Base-by-base conservation (phyloP, 192 early-diverging fungal genomes). In the Radiomyces spectabilis region DNA sequence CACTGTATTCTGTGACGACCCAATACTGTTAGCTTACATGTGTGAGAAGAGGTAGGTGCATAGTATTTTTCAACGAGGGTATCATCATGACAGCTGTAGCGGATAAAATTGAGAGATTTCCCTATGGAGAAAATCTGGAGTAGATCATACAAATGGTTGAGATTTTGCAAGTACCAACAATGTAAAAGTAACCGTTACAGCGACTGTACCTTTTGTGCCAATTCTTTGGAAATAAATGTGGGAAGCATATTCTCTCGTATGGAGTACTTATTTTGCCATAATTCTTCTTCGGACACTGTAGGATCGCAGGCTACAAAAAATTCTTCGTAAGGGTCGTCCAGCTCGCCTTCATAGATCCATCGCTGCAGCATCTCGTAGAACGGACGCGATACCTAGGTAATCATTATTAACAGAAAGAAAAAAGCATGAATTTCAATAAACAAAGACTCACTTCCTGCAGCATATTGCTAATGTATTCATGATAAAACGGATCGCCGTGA, bases 281-380 rank as follows among this genome's bases (percentile, higher is more conserved):
- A 66, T 56, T 89, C 82, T 48, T 88, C 85, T 31, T 84, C 78
- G 9, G 67, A 59, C 8, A 74, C 72, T 25, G 69, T 62, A 5
- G 56, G 63, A 55, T 86, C 75, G 29, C 55, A 65, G 2, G 71
- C 71, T 10, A 97, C 84, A 66, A 97, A 99, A 55, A 95, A 99
- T 69, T 99, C 96, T 25, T 75, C 75, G 60, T 87, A 86, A 16
- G 90, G 91, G 64, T 99, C 96, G 18, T 86, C 84, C 35, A 99
- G 73, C 68, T 95, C 93, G 26, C 96, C 96, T 50, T 91, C 86
- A 31, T 87, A 93, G 15, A 99, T 81, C 96, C 96, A 99, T 27
- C 81, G 79, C 44, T 80, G 78, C 15, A 99, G 75, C 76, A 93
- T 93, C 48, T 82, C 79, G 61, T 83, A 94, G 63, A 99, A 96